phyloP scores from a whole-genome alignment of 208 protist genomes.

The Trypanosoma mega region DNA sequence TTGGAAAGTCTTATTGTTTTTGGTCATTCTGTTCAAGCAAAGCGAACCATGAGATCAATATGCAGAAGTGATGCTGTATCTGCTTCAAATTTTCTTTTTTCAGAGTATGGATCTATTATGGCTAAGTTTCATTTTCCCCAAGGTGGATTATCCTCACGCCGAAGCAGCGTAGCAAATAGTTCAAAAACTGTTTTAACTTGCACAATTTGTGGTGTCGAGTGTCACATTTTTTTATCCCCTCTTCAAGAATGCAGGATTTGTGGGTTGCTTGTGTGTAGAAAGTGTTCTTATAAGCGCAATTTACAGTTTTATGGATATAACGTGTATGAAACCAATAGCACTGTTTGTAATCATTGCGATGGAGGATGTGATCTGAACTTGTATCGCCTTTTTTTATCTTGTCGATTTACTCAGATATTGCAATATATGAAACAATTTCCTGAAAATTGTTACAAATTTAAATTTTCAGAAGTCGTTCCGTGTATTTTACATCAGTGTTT shows the following conservation, averaged over 20 bases:
- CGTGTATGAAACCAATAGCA: background rate
- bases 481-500: conserved; percentile 27
- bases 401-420: conserved; percentile 27
- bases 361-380: conserved; percentile 28
- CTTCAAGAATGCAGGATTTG: conserved; percentile 12
- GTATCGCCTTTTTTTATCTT: conserved; percentile 28
- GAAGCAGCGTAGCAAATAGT: background rate
- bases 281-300: conserved; percentile 18
- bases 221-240: background rate
- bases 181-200: background rate
- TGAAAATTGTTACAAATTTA: conserved; percentile 25
- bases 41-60: conserved; percentile 1
- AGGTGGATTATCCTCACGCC: background rate
- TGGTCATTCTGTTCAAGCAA: conserved; percentile 23
- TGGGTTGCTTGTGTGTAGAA: conserved; percentile 11
- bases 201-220: conserved; percentile 14
- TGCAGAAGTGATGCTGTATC: conserved; percentile 5
- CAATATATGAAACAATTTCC: conserved; percentile 22
- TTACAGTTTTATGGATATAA: conserved; percentile 19
- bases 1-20: conserved; percentile 18
- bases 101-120: conserved; percentile 25
- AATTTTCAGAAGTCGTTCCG: conserved; percentile 18
- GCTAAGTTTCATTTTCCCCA: conserved; percentile 21
- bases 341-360: conserved; percentile 28
- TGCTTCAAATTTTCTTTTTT: conserved; percentile 21